Evolutionary conservation across 164 flowering plant genomes (phyloP), one percentile per base, ranked within the genome.

Genomic region (Santalum album): DNA sequence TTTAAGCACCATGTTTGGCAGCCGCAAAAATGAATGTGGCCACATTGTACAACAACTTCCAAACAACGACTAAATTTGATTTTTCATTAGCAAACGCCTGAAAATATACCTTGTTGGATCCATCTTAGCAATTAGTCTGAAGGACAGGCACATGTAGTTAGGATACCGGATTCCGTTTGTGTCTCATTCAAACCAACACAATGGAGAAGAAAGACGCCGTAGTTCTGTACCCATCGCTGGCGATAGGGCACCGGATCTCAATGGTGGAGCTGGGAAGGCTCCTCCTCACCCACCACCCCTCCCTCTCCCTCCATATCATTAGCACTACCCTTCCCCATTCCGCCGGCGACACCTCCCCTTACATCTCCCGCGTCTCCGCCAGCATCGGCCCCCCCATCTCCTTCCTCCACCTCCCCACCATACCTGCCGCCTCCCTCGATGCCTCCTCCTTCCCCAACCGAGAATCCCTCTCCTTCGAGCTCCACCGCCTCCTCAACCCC

Each of bases 241-340:
- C 59, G 7, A 62, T 62, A 0, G 78, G 78, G 19, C 78, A 74
- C 55, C 54, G 70, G 2, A 49, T 68, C 38, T 65, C 78, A 36
- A 68, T 65, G 71, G 72, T 74, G 1, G 78, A 74, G 53, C 46
- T 74, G 1, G 73, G 64, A 1, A 74, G 61, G 45, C 62, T 67
- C 22, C 16, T 73, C 17, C 51, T 64, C 29, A 21, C 15, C 9
- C 58, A 64, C 27, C 20, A 50, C 48, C 55, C 61, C n/a, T 35
- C 65, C 18, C 27, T 61, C 58, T 47, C 57, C 54, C 21, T 64
- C 39, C 25, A 24, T 25, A 47, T 73, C 39, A 63, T 73, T 54
- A 51, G 22, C 51, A 12, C 51, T 27, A 23, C 51, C 19, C 51
- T 27, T 15, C 32, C 51, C 51, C 18, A 49, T 49, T 2, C 26